Percentiles rank a stretch among this genome's conserved stretches.
These are phyloP conservation scores for Pinus taeda DNA, from an alignment of 75 land plant species.

Conservation along the genomic window DNA sequence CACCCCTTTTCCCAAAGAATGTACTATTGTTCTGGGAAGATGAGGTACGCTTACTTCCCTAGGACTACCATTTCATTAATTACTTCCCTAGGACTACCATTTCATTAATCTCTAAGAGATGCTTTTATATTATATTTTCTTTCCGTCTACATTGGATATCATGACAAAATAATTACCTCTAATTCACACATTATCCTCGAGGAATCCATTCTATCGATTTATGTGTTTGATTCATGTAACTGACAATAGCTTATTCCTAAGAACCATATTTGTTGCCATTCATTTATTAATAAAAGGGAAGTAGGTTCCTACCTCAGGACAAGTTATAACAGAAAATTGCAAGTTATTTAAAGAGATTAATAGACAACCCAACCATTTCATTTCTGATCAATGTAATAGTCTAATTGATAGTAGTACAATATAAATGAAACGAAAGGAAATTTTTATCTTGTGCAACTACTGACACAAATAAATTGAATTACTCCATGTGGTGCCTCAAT, in stretches of 20 bases:
- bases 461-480: no score
- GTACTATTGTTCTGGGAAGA: conserved; percentile 87
- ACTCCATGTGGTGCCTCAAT: no score
- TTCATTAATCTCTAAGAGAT: neutral
- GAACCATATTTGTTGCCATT: neutral
- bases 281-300: neutral
- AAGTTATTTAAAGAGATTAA: no score
- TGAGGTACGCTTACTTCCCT: conserved; percentile 59
- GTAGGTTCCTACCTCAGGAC: neutral
- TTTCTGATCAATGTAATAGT: no score
- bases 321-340: neutral
- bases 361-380: no score
- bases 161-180: neutral
- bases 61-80: neutral
- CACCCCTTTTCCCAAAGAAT: conserved; percentile 77
- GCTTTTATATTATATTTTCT: conserved; percentile 3
- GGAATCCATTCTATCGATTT: neutral
- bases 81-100: neutral
- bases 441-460: no score
- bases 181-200: neutral
- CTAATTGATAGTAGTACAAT: no score
- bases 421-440: no score
- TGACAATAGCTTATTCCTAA: neutral
- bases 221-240: neutral
- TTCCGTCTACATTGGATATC: neutral